Evolutionary conservation across 352 stramenopile species (phyloP), one percentile per base, ranked within the genome.

Genomic region (Phytophthora tubulina): DNA sequence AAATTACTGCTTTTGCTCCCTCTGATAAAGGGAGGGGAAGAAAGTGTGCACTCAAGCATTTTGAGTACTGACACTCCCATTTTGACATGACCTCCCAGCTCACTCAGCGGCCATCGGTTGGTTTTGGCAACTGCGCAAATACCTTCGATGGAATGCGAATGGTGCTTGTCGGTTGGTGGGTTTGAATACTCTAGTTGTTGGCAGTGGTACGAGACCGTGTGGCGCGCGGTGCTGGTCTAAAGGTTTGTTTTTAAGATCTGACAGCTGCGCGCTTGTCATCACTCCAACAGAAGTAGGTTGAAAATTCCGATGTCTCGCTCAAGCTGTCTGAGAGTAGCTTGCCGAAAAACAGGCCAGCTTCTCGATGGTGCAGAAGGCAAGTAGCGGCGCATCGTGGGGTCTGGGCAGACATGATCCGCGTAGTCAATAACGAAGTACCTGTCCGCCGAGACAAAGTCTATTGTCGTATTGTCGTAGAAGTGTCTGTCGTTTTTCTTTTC

Each of bases 1-100:
- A 27, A 27, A 27, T 15, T 6, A 7, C 58, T 10, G 44, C 44
- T 32, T 27, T 45, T 32, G 55, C 51, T 51, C 33, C 66, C 0
- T 60, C 57, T 13, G 58, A 3, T 13, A 73, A 21, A 9, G 44
- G 5, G 1, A 17, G 3, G 1, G 58, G 58, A 3, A 57, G 58
- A 21, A 73, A 69, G 36, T 73, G 66, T 3, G 27, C 58, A 11
- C 27, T 55, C 9, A 51, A 60, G 10, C 53, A 66, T 17, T 61
- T 73, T 4, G 36, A 15, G 10, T n/a, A 48, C 41, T 61, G 21
- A 11, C 51, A 73, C 0, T 52, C 66, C 0, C n/a, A 3, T 10
- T 39, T 41, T 3, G 58, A 69, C 1, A 73, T 15, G 3, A 44
- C 52, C 39, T 73, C 69, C 10, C 68, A 11, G 38, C 58, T 69